Conservation (phyloP, 371 early-diverging fungal species). For the Phascolomyces articulosus region DNA sequence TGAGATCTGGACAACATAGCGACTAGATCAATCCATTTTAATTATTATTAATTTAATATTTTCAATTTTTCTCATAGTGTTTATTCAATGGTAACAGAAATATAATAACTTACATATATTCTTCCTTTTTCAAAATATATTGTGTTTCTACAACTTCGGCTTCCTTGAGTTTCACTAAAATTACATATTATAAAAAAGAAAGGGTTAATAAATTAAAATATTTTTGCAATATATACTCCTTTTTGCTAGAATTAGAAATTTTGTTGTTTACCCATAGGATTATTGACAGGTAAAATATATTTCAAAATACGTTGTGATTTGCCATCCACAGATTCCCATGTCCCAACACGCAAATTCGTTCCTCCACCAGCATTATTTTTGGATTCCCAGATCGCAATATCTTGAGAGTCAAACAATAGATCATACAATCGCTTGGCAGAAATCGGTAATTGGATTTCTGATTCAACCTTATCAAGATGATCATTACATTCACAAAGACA, state of each 20-base stretch:
- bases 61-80: no score
- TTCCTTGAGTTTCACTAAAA: constrained; percentile 53
- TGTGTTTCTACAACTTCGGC: constrained; percentile 64
- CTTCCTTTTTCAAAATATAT: constrained; percentile 50
- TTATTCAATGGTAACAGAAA: not conserved
- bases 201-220: no score
- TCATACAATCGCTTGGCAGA: constrained; percentile 68
- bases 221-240: no score
- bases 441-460: constrained; percentile 55
- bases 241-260: not conserved
- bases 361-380: constrained; percentile 51
- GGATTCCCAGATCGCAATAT: constrained; percentile 47
- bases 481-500: constrained; percentile 65
- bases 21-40: constrained; percentile 15
- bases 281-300: constrained; percentile 50
- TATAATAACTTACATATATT: constrained; percentile 41
- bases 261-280: constrained; percentile 36
- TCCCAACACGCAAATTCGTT: constrained; percentile 11
- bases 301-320: constrained; percentile 35
- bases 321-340: constrained; percentile 20
- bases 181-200: no score
- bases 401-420: constrained; percentile 52
- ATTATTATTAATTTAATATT: not conserved
- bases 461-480: constrained; percentile 68
- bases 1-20: constrained; percentile 46